Percentiles rank a stretch among this genome's conserved stretches.
Conservation (phyloP, 805 yeast genomes). For the Ogataea kodamae region DNA sequence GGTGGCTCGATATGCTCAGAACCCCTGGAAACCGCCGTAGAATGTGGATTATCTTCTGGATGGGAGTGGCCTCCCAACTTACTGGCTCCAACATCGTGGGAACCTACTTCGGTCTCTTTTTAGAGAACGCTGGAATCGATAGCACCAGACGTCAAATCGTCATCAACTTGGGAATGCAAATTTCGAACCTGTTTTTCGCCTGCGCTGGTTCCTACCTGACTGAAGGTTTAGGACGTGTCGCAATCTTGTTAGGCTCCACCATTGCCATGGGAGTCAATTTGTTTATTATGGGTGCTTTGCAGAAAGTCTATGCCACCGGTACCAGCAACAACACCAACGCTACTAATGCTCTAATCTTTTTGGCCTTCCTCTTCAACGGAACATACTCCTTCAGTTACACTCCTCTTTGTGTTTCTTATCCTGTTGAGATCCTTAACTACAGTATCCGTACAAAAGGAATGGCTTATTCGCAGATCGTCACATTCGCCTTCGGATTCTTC, state of each 20-base stretch:
- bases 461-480: slow-evolving; percentile 25
- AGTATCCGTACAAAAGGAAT: slow-evolving; percentile 28
- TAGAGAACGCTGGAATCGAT: slow-evolving; percentile 26
- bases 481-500: slow-evolving; percentile 26
- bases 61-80: slow-evolving; percentile 29
- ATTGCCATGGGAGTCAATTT: slow-evolving; percentile 25
- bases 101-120: slow-evolving; percentile 35
- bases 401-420: slow-evolving; percentile 27
- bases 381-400: slow-evolving; percentile 28
- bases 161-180: slow-evolving; percentile 28
- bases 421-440: slow-evolving; percentile 27
- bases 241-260: slow-evolving; percentile 24
- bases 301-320: slow-evolving; percentile 22
- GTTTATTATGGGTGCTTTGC: slow-evolving; percentile 28
- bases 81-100: slow-evolving; percentile 28
- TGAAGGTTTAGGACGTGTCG: slow-evolving; percentile 26
- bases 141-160: slow-evolving; percentile 24
- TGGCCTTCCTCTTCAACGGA: slow-evolving; percentile 24
- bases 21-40: slow-evolving; percentile 25
- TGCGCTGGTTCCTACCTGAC: slow-evolving; percentile 25
- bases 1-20: slow-evolving; percentile 25
- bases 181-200: slow-evolving; percentile 24
- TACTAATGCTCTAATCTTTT: slow-evolving; percentile 25
- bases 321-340: slow-evolving; percentile 21
- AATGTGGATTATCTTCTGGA: slow-evolving; percentile 27